These are phyloP conservation scores for Scytalidium lignicola DNA, from an alignment of 2,329 filamentous ascomycete genomes.

Conservation along the genomic window DNA sequence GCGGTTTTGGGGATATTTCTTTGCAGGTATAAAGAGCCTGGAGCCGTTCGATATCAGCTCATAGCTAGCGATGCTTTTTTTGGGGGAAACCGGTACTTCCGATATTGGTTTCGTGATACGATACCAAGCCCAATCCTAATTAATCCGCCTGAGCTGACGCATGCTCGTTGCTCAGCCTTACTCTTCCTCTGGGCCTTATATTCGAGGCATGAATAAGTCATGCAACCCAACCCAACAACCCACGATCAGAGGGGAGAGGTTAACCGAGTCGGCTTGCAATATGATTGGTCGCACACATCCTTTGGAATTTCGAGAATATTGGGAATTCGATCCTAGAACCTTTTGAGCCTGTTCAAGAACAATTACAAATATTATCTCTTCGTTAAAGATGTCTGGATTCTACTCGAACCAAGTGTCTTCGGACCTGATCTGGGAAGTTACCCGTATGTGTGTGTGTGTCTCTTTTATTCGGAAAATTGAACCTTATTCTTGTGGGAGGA, in stretches of 20 bases:
- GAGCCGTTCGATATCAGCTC: not conserved
- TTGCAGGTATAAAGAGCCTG: not conserved
- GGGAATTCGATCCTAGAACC: not conserved
- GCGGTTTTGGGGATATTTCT: not conserved
- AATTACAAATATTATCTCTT: constrained; percentile 10
- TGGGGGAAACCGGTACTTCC: not conserved
- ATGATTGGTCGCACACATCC: not conserved
- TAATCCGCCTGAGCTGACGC: not conserved
- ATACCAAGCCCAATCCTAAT: too few relatives aligned
- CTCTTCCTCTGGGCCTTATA: not conserved
- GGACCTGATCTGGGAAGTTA: constrained; percentile 92
- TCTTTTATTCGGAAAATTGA: too few relatives aligned
- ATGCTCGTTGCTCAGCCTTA: not conserved
- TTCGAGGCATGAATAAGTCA: not conserved
- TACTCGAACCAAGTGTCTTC: constrained; percentile 72
- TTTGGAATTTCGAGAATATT: constrained; percentile 4
- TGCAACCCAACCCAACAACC: not conserved
- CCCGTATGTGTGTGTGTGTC: constrained; percentile 85
- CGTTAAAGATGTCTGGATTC: constrained; percentile 40
- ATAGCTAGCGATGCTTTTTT: not conserved
- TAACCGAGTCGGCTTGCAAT: not conserved
- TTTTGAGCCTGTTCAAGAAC: constrained; percentile 4
- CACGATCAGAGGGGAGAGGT: not conserved
- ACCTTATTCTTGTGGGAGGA: too few relatives aligned
- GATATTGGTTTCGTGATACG: not conserved